Evolutionary conservation across 345 rosid genomes (phyloP).

Genomic region (Hibiscus trionum): DNA sequence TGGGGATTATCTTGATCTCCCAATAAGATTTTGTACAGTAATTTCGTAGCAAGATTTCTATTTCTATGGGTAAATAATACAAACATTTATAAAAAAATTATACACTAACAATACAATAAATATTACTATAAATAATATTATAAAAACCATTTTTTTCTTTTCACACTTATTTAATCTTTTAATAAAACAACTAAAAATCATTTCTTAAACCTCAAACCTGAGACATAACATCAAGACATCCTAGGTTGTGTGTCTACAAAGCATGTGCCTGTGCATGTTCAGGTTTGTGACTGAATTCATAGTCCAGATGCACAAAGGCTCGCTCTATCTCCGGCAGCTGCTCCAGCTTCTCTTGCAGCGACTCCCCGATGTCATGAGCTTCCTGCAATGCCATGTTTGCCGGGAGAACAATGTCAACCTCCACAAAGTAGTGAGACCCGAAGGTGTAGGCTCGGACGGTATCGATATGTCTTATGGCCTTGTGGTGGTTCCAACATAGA

Average conservation of each 20-base stretch:
- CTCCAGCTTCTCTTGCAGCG: constrained; percentile 90
- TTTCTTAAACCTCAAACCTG: too few relatives aligned
- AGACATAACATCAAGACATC: not conserved
- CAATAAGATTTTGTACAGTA: too few relatives aligned
- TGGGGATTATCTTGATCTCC: too few relatives aligned
- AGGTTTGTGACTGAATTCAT: constrained; percentile 88
- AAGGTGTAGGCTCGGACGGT: constrained; percentile 96
- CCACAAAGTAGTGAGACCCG: constrained; percentile 96
- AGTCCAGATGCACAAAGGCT: constrained; percentile 96
- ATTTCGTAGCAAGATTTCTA: too few relatives aligned
- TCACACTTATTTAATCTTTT: too few relatives aligned
- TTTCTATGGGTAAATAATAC: too few relatives aligned
- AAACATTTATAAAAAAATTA: too few relatives aligned
- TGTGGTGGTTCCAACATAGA: constrained; percentile 97
- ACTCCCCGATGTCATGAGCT: constrained; percentile 94
- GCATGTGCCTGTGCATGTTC: constrained; percentile 71
- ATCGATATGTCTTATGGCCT: constrained; percentile 75
- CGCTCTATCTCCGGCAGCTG: constrained; percentile 80
- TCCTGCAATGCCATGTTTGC: constrained; percentile 78
- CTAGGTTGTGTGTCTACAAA: constrained; percentile 9
- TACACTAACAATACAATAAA: too few relatives aligned
- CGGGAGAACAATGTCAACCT: constrained; percentile 92
- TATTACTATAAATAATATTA: too few relatives aligned
- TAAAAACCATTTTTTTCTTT: too few relatives aligned
- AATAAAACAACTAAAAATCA: too few relatives aligned